Base-by-base conservation (phyloP, 1,284 basidiomycete genomes). In the Pseudozyma pruni region DNA sequence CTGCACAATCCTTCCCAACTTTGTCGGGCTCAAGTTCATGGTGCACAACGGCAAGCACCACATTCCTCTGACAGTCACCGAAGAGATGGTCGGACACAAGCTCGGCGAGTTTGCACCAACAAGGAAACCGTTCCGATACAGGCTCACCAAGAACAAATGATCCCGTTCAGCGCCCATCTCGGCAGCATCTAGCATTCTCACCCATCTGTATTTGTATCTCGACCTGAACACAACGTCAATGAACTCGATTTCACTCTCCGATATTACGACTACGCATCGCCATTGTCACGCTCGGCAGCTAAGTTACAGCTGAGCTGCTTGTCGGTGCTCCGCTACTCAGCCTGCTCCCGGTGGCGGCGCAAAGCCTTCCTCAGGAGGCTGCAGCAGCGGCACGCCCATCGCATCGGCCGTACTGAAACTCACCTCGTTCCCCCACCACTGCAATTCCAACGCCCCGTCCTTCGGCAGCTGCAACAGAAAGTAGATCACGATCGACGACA, bases 11-110 rank as follows among this genome's bases (percentile, higher is more conserved):
- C 86, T 98, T 9, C 95, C 95, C 19, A 80, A 80, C 60, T 80
- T 78, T 69, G 78, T 80, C 25, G 79, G 78, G 76, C 86, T 94
- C 41, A 89, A 89, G 54, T 96, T 96, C 83, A 85, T 92, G 82
- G 92, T 98, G 0, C 93, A 98, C 84, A 98, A 97, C 76, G 95
- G 95, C 41, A 93, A 91, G 84, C 88, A 92, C 73, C 96, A 94
- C 82, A 74, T 90, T 13, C 93, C 94, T 0, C 89, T 98, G 32
- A 85, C 87, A 32, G 87, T 98, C 58, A 93, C 92, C 13, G 93
- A 95, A 83, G 94, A 98, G 82, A 98, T 98, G 94, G 93, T 98
- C 2, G 95, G 95, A 0, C 94, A 98, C 83, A 98, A 98, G 84
- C 84, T 98, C 53, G 95, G 95, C 48, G 94, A 98, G 85, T 98